These are phyloP conservation scores for Stenogyne calaminthoides DNA, from an alignment of 305 asterid species.

Conservation along the genomic window DNA sequence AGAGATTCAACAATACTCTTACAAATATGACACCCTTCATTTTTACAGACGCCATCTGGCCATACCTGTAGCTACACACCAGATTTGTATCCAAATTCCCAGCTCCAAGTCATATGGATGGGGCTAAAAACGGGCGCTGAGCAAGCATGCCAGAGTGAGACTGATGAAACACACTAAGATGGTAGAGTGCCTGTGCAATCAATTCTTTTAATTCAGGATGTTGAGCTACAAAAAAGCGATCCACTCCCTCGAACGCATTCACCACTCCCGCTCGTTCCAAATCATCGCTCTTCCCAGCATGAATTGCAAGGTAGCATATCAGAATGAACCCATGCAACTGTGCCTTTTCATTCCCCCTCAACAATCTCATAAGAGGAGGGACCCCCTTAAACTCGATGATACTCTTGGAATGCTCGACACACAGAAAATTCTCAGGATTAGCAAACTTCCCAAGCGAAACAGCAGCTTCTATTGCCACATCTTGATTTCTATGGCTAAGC, in stretches of 20 bases:
- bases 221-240: slow-evolving; percentile 54
- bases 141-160: slow-evolving; percentile 68
- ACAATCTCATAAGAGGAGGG: slow-evolving; percentile 52
- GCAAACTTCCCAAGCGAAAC: slow-evolving; percentile 70
- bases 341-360: slow-evolving; percentile 62
- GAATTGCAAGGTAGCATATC: slow-evolving; percentile 66
- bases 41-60: slow-evolving; percentile 8
- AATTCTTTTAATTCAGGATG: slow-evolving; percentile 64
- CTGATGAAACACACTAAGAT: slow-evolving; percentile 67
- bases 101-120: slow-evolving; percentile 3
- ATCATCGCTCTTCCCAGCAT: slow-evolving; percentile 71
- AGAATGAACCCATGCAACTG: slow-evolving; percentile 60
- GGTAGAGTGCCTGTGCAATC: slow-evolving; percentile 53
- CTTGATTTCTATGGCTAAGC: slow-evolving; percentile 61
- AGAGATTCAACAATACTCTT: neutral
- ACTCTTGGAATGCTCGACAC: slow-evolving; percentile 67
- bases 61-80: no score
- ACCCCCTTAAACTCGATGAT: slow-evolving; percentile 73
- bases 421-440: slow-evolving; percentile 60
- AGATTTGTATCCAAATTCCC: no score
- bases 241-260: slow-evolving; percentile 66
- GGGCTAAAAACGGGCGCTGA: slow-evolving; percentile 43
- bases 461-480: slow-evolving; percentile 69
- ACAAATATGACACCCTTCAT: neutral
- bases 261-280: slow-evolving; percentile 69